phyloP scores from a whole-genome alignment of 2,329 filamentous ascomycete genomes.

The Xylaria digitata region DNA sequence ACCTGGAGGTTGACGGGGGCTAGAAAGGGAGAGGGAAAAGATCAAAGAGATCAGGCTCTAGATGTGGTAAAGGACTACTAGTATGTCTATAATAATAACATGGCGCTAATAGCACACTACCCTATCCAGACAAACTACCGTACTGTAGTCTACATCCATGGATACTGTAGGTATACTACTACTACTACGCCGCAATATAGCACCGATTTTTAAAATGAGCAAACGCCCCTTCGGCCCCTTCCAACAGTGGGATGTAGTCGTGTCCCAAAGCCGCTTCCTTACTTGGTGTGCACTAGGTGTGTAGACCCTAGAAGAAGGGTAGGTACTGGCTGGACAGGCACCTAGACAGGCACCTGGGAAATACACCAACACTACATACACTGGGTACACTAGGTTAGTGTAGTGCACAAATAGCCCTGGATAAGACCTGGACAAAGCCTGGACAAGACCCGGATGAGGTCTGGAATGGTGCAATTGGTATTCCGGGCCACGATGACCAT shows the following conservation, averaged over 20 bases:
- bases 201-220: slow-evolving; percentile 50
- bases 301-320: neutral
- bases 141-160: too few relatives aligned
- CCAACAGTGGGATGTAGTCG: slow-evolving; percentile 29
- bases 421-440: neutral
- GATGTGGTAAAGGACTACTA: slow-evolving; percentile 10
- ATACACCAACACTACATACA: too few relatives aligned
- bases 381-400: neutral
- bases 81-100: slow-evolving; percentile 41
- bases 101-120: neutral
- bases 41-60: slow-evolving; percentile 6
- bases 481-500: slow-evolving; percentile 20
- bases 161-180: too few relatives aligned
- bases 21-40: slow-evolving; percentile 25
- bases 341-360: too few relatives aligned
- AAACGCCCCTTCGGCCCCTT: slow-evolving; percentile 30
- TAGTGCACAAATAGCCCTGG: slow-evolving; percentile 5
- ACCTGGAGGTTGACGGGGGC: slow-evolving; percentile 30
- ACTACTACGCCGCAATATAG: slow-evolving; percentile 32
- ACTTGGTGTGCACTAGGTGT: too few relatives aligned
- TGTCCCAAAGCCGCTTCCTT: neutral
- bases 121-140: too few relatives aligned
- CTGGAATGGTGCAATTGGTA: slow-evolving; percentile 22
- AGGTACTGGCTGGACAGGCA: too few relatives aligned
- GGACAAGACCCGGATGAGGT: neutral